Conservation (phyloP, 2,329 filamentous ascomycete genomes). For the Fusarium burgessii region DNA sequence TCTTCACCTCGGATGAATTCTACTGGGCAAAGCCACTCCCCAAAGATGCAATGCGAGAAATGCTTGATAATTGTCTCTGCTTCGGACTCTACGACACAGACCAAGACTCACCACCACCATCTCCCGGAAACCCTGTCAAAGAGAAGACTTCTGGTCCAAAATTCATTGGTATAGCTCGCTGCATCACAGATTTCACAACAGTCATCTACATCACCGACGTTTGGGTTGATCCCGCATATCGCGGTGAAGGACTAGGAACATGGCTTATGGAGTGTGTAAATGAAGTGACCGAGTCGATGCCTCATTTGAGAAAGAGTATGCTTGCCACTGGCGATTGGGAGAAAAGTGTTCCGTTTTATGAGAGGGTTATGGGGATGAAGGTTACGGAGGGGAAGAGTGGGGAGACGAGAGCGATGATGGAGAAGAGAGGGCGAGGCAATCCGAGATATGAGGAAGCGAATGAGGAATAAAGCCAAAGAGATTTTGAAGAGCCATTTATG, state of each 20-base stretch:
- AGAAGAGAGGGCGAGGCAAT: slow-evolving; percentile 40
- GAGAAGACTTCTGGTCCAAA: rapidly evolving
- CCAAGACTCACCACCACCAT: background rate
- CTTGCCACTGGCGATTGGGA: slow-evolving; percentile 58
- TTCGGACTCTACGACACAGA: slow-evolving; percentile 62
- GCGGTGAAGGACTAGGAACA: slow-evolving; percentile 67
- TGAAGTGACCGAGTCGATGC: slow-evolving; percentile 64
- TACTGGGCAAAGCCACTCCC: slow-evolving; percentile 66
- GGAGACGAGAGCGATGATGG: slow-evolving; percentile 42
- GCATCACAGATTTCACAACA: slow-evolving; percentile 74
- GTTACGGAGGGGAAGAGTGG: slow-evolving; percentile 39
- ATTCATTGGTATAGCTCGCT: slow-evolving; percentile 54
- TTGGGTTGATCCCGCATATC: slow-evolving; percentile 66
- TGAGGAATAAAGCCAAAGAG: background rate
- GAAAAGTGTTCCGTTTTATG: slow-evolving; percentile 50
- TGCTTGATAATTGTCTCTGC: slow-evolving; percentile 66
- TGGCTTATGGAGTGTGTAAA: slow-evolving; percentile 71
- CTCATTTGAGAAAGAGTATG: slow-evolving; percentile 65
- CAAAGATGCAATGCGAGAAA: slow-evolving; percentile 56
- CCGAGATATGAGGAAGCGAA: slow-evolving; percentile 22
- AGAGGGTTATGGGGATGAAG: slow-evolving; percentile 49
- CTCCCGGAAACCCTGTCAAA: rapidly evolving
- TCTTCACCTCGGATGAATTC: slow-evolving; percentile 62
- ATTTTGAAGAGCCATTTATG: rapidly evolving
- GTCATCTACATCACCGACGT: slow-evolving; percentile 74